Evolutionary conservation across 352 stramenopile genomes (phyloP), one percentile per base, ranked within the genome.

Genomic region (Globisporangium abappressorium): DNA sequence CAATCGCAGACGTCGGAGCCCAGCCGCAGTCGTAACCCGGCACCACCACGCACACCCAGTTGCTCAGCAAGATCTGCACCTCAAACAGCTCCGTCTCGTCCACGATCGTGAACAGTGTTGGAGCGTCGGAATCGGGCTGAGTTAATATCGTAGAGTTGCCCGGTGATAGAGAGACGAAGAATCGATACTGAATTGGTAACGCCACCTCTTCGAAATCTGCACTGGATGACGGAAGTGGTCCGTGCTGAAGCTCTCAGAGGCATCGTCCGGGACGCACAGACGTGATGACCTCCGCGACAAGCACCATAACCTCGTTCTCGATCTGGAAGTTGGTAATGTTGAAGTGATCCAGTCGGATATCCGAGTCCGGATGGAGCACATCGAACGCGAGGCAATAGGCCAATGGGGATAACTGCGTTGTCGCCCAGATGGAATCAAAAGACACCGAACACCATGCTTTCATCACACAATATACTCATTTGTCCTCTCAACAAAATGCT

Each of bases 161-260:
- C 4, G 3, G 4, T 7, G 24, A 18, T 15, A 57, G 15, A 15
- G 24, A 22, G 22, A 57, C 24, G 4, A 57, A 57, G 51, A 57
- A 6, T 11, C 51, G 51, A 9, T 57, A 11, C 24, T 8, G 49
- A 22, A 33, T 26, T 26, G 49, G 49, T 8, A 57, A 24, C 15
- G 28, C 22, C 8, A 57, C 20, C 22, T 57, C 51, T 36, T 57
- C 12, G 4, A 30, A 34, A 5, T n/a, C 51, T 22, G 24, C 11
- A 14, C 3, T 7, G 9, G n/a, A 24, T 6, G 49, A 14, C 0
- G 24, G 51, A 12, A 57, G 11, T 5, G 24, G 24, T 36, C 51
- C 24, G 12, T 57, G 51, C 51, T 57, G 51, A 3, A 57, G 51
- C 51, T 57, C 51, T 24, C 51, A 57, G 24, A 36, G 51, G 12